phyloP scores from a whole-genome alignment of 2,329 filamentous ascomycete genomes.

The Penicillium capsulatum region DNA sequence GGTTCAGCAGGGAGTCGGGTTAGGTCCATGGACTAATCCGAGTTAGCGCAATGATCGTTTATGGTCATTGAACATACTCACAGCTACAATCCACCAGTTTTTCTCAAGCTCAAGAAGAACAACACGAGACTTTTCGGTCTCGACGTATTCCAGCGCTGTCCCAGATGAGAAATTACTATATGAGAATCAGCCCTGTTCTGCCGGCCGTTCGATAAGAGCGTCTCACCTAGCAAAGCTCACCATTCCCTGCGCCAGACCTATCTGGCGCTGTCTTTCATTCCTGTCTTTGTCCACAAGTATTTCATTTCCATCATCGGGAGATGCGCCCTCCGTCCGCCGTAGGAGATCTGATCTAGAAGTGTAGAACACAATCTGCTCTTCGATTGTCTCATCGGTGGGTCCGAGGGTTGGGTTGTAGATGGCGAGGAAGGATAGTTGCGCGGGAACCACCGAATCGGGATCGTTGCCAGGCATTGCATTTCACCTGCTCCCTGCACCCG shows the following conservation, averaged over 20 bases:
- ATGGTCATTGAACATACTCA: slow-evolving; percentile 45
- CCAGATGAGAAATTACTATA: slow-evolving; percentile 73
- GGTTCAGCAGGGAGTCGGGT: slow-evolving; percentile 64
- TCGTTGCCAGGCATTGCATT: slow-evolving; percentile 41
- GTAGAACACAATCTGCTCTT: slow-evolving; percentile 90
- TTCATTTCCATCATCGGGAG: slow-evolving; percentile 21
- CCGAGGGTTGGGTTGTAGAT: slow-evolving; percentile 91
- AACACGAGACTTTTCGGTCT: slow-evolving; percentile 84
- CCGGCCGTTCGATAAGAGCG: slow-evolving; percentile 9
- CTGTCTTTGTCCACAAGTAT: slow-evolving; percentile 57
- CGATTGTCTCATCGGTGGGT: slow-evolving; percentile 65
- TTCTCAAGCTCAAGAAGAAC: slow-evolving; percentile 81
- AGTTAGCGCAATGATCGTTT: not conserved
- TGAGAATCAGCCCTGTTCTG: slow-evolving; percentile 14
- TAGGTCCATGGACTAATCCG: slow-evolving; percentile 67
- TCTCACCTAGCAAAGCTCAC: slow-evolving; percentile 74
- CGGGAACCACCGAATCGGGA: slow-evolving; percentile 57
- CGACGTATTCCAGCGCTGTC: slow-evolving; percentile 73
- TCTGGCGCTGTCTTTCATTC: slow-evolving; percentile 84
- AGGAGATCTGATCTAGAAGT: slow-evolving; percentile 52
- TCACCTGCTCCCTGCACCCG: slow-evolving; percentile 10
- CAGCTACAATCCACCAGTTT: slow-evolving; percentile 93
- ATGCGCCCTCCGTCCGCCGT: slow-evolving; percentile 18
- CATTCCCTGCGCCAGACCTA: slow-evolving; percentile 95
- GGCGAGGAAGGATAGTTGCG: slow-evolving; percentile 82